Evolutionary conservation across 1,284 basidiomycete species (phyloP).

Genomic region (Austroboletus niveus): DNA sequence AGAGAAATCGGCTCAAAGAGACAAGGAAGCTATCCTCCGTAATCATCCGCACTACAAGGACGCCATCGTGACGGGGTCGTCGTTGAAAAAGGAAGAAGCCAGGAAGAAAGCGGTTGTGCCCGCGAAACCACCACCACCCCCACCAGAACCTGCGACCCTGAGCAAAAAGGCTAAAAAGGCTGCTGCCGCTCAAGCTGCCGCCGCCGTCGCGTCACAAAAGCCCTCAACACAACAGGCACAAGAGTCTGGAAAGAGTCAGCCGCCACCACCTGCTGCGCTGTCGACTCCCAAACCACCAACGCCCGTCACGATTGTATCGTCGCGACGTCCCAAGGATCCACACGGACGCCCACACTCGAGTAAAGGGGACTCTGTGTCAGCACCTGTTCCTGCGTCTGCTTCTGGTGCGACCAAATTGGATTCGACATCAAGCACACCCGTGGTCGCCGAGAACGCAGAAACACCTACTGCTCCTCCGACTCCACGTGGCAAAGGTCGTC

Average conservation of each 20-base stretch:
- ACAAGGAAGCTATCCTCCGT: conserved; percentile 66
- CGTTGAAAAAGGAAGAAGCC: conserved; percentile 47
- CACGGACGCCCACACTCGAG: conserved; percentile 10
- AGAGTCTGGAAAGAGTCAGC: conserved; percentile 12
- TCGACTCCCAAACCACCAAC: conserved; percentile 16
- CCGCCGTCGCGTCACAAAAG: conserved; percentile 9
- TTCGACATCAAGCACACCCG: not conserved
- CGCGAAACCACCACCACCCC: conserved; percentile 11
- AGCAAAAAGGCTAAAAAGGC: conserved; percentile 48
- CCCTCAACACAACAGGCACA: conserved; percentile 11
- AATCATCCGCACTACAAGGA: conserved; percentile 71
- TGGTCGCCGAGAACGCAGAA: conserved; percentile 9
- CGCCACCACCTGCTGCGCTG: conserved; percentile 3
- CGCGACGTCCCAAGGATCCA: conserved; percentile 16
- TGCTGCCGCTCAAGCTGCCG: conserved; percentile 17
- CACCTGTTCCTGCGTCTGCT: not conserved
- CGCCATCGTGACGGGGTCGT: conserved; percentile 23
- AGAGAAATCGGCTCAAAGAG: conserved; percentile 69
- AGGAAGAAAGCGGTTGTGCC: conserved; percentile 43
- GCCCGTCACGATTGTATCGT: not conserved
- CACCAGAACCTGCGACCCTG: conserved; percentile 2
- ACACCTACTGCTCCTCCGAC: conserved; percentile 8
- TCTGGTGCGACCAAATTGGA: not conserved
- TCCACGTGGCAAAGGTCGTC: conserved; percentile 44
- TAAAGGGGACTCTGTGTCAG: conserved; percentile 9